Percentiles rank a stretch among this genome's conserved stretches.
These are phyloP conservation scores for Apiotrichum laibachii DNA, from an alignment of 1,284 basidiomycete genomes.

Conservation along the genomic window DNA sequence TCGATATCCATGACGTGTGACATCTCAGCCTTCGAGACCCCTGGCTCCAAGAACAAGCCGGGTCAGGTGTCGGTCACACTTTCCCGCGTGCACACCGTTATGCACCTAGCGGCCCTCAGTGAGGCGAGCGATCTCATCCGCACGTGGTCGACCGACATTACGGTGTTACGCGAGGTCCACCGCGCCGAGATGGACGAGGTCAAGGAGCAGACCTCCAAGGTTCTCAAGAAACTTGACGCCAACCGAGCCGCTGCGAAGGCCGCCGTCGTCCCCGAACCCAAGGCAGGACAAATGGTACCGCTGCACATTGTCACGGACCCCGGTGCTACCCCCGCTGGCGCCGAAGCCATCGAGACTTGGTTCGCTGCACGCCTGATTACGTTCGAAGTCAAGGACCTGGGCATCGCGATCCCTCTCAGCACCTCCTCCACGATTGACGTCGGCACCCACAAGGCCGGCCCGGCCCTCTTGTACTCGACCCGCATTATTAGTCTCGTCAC, in stretches of 20 bases:
- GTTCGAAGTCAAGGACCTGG: conserved; percentile 67
- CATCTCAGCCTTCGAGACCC: conserved; percentile 53
- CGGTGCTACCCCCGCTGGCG: not conserved
- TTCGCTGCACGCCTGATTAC: conserved; percentile 65
- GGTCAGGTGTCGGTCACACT: conserved; percentile 57
- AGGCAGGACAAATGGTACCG: not conserved
- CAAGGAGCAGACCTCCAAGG: conserved; percentile 74
- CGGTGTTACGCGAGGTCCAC: conserved; percentile 67
- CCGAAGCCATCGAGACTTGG: conserved; percentile 54
- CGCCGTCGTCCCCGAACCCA: not conserved
- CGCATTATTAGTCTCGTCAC: conserved; percentile 68
- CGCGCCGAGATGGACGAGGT: conserved; percentile 73
- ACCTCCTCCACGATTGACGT: conserved; percentile 53
- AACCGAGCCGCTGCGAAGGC: not conserved
- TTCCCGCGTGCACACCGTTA: conserved; percentile 78
- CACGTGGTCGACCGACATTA: conserved; percentile 68
- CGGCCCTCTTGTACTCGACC: conserved; percentile 80
- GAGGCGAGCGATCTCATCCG: conserved; percentile 83
- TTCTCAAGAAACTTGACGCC: conserved; percentile 52
- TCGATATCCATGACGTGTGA: conserved; percentile 82
- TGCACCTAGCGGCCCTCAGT: conserved; percentile 85
- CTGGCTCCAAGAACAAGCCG: conserved; percentile 25
- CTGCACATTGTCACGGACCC: not conserved
- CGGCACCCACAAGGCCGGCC: conserved; percentile 56
- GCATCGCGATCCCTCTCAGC: conserved; percentile 74